Evolutionary conservation across 78 protist genomes (phyloP), one percentile per base, ranked within the genome.

Genomic region (Blattamonas nauphoetae): DNA sequence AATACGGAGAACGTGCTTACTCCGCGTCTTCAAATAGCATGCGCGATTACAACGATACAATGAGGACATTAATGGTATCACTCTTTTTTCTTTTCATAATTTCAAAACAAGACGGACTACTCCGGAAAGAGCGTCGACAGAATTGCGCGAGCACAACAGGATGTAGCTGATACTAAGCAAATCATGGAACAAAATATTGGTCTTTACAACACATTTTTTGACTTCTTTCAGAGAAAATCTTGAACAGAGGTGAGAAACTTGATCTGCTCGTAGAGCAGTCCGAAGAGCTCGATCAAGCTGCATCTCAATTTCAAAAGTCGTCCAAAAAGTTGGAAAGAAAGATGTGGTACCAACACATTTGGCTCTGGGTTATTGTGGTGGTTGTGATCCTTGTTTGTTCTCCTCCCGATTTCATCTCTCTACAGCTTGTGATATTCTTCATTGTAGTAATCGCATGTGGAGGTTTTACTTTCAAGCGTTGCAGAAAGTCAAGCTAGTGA

Each of bases 291-390:
- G 78, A 89, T 77, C 89, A 84, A 71, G 88, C 89, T 21, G 92
- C 96, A 1, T 84, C 90, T 82, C 78, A 90, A 87, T 96, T 95
- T 92, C 91, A 93, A 90, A 94, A 94, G 90, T 89, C 90, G 43
- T 43, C 91, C 81, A 88, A 91, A 41, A 89, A 86, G 85, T 92
- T 96, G 81, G 94, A 95, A 90, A 90, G 94, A 29, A 81, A 89
- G 0, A 96, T 96, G 98, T 94, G 97, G 97, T 94, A 94, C 94
- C 91, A 94, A 91, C 94, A 95, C 88, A 87, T 85, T 55, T 95
- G 94, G 91, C 55, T 94, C 33, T 79, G 83, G 83, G 6, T 79
- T 21, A 79, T 79, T 5, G 32, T 79, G 45, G 41, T 79, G 33
- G 43, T 79, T 4, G 41, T 79, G 45, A 21, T 21, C 41, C 4